These are phyloP conservation scores for Graphiopsis chlorocephala DNA, from an alignment of 2,329 filamentous ascomycete genomes.

Conservation along the genomic window DNA sequence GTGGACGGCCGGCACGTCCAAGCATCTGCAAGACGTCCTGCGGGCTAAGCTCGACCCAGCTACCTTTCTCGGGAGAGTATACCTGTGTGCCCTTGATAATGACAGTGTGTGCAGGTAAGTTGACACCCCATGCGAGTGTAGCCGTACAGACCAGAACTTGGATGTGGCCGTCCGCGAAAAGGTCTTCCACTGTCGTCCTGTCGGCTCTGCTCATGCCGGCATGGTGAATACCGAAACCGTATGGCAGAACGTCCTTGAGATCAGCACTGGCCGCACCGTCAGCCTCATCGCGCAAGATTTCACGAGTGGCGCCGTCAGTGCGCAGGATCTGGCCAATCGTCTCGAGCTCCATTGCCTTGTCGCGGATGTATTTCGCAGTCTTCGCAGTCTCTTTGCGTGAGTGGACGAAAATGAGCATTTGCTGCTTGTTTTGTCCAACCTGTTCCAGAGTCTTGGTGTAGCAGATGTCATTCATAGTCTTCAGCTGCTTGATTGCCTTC, in stretches of 20 bases:
- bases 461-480: slow-evolving; percentile 98
- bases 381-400: slow-evolving; percentile 98
- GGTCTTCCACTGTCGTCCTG: slow-evolving; percentile 88
- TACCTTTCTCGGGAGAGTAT: slow-evolving; percentile 97
- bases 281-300: slow-evolving; percentile 82
- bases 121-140: slow-evolving; percentile 98
- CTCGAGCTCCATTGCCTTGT: slow-evolving; percentile 95
- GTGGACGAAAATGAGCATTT: slow-evolving; percentile 99
- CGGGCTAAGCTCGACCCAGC: slow-evolving; percentile 95
- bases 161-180: slow-evolving; percentile 86
- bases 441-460: slow-evolving; percentile 98
- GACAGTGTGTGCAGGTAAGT: slow-evolving; percentile 93
- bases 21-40: slow-evolving; percentile 99
- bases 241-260: slow-evolving; percentile 89
- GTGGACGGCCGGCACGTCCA: slow-evolving; percentile 90
- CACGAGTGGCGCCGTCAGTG: slow-evolving; percentile 85
- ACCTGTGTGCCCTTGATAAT: slow-evolving; percentile 99
- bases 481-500: slow-evolving; percentile 97
- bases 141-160: slow-evolving; percentile 96
- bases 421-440: slow-evolving; percentile 86
- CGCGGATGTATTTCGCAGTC: slow-evolving; percentile 91
- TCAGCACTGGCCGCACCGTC: slow-evolving; percentile 80
- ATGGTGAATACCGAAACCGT: slow-evolving; percentile 97
- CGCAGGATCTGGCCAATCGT: slow-evolving; percentile 94
- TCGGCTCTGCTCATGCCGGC: slow-evolving; percentile 96